Conservation (phyloP, 768 basidiomycete genomes). For the Leucosporidium creatinivorum region DNA sequence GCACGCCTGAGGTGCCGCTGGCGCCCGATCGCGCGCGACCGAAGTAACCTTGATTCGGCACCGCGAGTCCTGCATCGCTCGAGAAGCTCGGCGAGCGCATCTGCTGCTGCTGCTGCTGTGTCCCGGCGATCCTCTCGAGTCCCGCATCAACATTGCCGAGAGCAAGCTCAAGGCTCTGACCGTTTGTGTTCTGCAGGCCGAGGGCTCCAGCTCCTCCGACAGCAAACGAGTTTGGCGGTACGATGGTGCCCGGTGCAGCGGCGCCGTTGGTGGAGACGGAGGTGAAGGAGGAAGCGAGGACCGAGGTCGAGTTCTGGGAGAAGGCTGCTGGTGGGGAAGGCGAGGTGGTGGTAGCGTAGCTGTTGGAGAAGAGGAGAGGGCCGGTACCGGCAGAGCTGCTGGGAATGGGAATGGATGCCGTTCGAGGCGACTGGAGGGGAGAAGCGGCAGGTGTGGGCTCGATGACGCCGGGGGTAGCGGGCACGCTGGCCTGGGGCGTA, state of each 20-base stretch:
- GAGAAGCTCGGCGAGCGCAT: neutral
- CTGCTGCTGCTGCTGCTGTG: neutral
- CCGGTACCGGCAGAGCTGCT: neutral
- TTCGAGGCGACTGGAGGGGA: slow-evolving; percentile 7
- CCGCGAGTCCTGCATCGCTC: neutral
- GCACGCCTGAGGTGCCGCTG: neutral
- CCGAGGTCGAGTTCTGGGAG: neutral
- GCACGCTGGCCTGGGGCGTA: too few relatives aligned
- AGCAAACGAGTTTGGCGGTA: slow-evolving; percentile 10
- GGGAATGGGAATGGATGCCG: slow-evolving; percentile 9
- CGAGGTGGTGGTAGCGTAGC: slow-evolving; percentile 8
- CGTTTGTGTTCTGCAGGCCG: neutral
- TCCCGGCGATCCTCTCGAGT: neutral
- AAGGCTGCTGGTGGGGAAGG: slow-evolving; percentile 5
- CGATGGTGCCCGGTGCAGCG: neutral
- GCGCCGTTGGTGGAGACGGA: slow-evolving; percentile 13
- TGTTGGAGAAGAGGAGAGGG: neutral
- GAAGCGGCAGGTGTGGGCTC: neutral
- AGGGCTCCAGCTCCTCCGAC: neutral
- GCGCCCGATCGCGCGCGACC: neutral
- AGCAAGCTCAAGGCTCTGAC: neutral
- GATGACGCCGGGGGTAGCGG: slow-evolving; percentile 2
- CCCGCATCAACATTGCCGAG: neutral
- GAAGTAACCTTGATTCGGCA: neutral
- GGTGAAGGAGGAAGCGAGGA: slow-evolving; percentile 18